Evolutionary conservation across 225 moss, liverwort and hornwort species (phyloP).

Genomic region (Anthoceros angustus): DNA sequence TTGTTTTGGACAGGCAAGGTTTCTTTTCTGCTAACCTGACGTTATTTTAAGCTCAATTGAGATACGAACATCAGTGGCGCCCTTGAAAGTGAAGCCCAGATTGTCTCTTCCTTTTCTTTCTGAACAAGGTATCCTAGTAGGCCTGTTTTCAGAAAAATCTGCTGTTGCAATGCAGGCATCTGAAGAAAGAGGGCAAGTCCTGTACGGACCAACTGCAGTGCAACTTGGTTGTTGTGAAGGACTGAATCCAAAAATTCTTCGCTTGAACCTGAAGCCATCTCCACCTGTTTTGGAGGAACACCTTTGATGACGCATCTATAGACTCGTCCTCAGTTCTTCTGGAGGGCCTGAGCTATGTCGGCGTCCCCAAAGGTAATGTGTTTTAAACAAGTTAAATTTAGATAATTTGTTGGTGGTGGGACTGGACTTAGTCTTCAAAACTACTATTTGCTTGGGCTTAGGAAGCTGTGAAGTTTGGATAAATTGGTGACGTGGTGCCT

Average conservation of each 20-base stretch:
- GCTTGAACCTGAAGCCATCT: conserved; percentile 36
- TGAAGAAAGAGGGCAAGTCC: conserved; percentile 47
- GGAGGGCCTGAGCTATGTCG: not conserved
- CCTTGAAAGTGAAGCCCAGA: too few species aligned
- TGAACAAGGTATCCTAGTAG: not conserved
- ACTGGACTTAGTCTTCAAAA: too few species aligned
- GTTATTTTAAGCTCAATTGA: too few species aligned
- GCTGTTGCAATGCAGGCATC: conserved; percentile 16
- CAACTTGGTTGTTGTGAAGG: conserved; percentile 46
- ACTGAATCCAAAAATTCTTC: conserved; percentile 40
- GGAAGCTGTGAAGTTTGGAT: too few species aligned
- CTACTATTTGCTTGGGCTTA: too few species aligned
- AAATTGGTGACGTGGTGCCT: too few species aligned
- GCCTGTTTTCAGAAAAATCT: too few species aligned
- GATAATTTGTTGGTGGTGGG: too few species aligned
- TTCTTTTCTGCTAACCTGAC: not conserved
- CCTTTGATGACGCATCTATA: not conserved
- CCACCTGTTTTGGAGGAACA: not conserved
- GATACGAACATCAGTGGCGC: too few species aligned
- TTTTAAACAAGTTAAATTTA: too few species aligned
- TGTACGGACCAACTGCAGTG: conserved; percentile 49
- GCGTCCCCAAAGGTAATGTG: too few species aligned
- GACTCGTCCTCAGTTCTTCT: not conserved
- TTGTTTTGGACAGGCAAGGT: conserved; percentile 42
- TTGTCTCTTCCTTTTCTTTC: not conserved